Evolutionary conservation across 2,329 filamentous ascomycete genomes (phyloP), one percentile per base, ranked within the genome.

Genomic region (Sordariomycetes sp.): DNA sequence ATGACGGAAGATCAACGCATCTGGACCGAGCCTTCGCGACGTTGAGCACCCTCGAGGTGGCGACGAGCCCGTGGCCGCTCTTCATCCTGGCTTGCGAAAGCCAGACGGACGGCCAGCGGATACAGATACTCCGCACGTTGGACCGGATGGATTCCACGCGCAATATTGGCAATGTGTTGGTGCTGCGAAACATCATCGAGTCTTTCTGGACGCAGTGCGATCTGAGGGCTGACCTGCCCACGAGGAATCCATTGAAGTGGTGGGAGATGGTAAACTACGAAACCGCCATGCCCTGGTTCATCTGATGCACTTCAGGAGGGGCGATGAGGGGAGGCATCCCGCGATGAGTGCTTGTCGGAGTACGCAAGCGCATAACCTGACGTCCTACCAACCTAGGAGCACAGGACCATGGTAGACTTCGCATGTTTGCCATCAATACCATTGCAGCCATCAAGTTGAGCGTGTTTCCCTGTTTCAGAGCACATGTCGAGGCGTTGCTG

Each of bases 31-130:
- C 57, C 0, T 56, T 68, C 29, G 38, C 42, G 1, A 44, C 60
- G 5, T 41, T 68, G 4, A 46, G 46, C 18, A 48, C 43, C 15
- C 48, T 68, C 11, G 49, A 57, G 7, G 51, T 63, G 20, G 66
- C 60, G 39, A 68, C 63, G 8, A 67, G 62, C 40, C 64, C 64
- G 4, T 69, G 65, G 64, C 64, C 65, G 6, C 44, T 68, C 5
- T 69, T 68, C 33, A 55, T 69, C 20, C 44, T 66, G 11, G 64
- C 62, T 1, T 68, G 63, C 41, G 63, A 65, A 43, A 57, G 57
- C 8, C 50, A 53, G 20, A 53, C 49, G 12, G 64, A 68, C 30
- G 49, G 54, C 16, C 58, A 66, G 34, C 50, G 63, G 16, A 57
- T 66, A 20, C 39, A 42, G 25, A 51, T 67, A 8, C 46, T 68